A percentile compares a stretch with the other conserved stretches of the same genome.
Evolutionary conservation across 2,329 filamentous ascomycete species (phyloP).

Genomic region (Colletotrichum caudatum): DNA sequence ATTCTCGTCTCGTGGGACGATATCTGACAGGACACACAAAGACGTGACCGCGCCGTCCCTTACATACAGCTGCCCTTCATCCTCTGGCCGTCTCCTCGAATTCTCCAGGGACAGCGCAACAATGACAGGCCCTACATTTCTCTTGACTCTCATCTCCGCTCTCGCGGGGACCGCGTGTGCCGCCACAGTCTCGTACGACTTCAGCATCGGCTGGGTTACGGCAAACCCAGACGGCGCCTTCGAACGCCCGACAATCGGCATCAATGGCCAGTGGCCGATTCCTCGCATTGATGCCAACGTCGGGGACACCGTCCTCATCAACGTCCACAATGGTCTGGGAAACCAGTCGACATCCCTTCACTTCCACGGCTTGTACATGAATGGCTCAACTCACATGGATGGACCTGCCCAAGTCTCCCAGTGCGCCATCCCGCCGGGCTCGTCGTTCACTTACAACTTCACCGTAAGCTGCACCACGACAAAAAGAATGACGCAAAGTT

Average conservation of each 20-base stretch:
- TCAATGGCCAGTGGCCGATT: constrained; percentile 82
- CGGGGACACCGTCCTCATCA: constrained; percentile 72
- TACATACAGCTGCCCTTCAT: background rate
- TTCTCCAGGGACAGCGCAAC: background rate
- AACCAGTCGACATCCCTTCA: constrained; percentile 74
- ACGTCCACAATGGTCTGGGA: constrained; percentile 69
- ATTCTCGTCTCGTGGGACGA: background rate
- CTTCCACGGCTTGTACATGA: constrained; percentile 80
- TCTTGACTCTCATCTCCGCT: constrained; percentile 34
- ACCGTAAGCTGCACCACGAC: constrained; percentile 58
- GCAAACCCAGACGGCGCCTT: constrained; percentile 78
- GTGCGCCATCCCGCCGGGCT: constrained; percentile 73
- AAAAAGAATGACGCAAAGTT: background rate
- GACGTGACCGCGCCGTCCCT: background rate
- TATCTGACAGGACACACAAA: constrained; percentile 7
- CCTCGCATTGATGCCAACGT: constrained; percentile 73
- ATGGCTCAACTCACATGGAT: constrained; percentile 77
- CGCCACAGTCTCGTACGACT: constrained; percentile 69
- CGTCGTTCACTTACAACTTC: constrained; percentile 77
- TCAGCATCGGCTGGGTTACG: constrained; percentile 77
- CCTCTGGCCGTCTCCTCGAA: background rate
- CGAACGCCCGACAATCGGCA: constrained; percentile 76
- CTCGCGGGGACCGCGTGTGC: constrained; percentile 45
- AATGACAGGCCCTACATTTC: constrained; percentile 4
- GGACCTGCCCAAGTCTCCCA: constrained; percentile 75